These are phyloP conservation scores for Ambrosiella xylebori DNA, from an alignment of 2,329 filamentous ascomycete genomes.

Conservation along the genomic window DNA sequence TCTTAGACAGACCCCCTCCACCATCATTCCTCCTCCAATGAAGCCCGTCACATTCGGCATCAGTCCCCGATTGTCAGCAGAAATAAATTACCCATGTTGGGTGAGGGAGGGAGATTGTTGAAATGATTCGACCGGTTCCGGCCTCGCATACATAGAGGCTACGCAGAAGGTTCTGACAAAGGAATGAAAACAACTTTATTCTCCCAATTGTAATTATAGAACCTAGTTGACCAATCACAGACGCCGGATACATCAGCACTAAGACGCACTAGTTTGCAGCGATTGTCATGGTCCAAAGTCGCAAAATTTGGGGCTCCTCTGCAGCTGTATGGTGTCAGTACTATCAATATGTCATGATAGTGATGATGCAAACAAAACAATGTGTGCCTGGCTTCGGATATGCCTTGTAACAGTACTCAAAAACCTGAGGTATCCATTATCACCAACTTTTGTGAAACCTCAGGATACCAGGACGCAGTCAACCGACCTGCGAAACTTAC, in stretches of 20 bases:
- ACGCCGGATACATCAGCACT: conserved; percentile 4
- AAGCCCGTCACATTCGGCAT: background rate
- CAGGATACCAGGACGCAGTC: background rate
- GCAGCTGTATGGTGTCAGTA: background rate
- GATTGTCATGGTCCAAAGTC: background rate
- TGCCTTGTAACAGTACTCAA: background rate
- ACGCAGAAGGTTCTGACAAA: background rate
- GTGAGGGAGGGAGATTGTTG: background rate
- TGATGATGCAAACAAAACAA: background rate
- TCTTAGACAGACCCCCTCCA: background rate
- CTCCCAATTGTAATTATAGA: background rate
- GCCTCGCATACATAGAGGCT: background rate
- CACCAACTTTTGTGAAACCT: background rate
- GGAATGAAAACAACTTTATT: background rate
- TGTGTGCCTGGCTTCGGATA: background rate
- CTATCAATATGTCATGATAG: background rate
- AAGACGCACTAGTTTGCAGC: background rate
- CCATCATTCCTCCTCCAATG: background rate
- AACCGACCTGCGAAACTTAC: background rate
- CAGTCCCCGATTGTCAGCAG: background rate
- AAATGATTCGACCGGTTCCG: background rate
- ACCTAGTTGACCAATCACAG: conserved; percentile 5
- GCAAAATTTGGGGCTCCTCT: background rate
- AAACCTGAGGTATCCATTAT: background rate
- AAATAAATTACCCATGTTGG: background rate